These are phyloP conservation scores for Heteromeles arbutifolia DNA, from an alignment of 306 rosid species.

Conservation along the genomic window DNA sequence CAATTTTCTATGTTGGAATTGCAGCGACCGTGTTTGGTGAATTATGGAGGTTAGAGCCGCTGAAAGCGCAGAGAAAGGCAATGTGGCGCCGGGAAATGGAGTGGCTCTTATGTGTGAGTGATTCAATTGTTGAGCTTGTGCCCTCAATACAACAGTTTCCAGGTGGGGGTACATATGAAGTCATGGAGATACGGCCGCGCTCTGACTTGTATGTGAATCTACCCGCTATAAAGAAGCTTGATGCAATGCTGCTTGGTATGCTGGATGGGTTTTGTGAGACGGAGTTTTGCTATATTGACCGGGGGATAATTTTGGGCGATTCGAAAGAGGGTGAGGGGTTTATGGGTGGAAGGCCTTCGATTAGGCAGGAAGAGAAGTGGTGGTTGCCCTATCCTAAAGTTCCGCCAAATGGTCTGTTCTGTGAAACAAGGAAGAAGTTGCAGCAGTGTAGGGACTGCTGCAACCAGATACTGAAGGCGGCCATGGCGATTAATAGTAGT, in stretches of 20 bases:
- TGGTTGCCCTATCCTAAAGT: slow-evolving; percentile 96
- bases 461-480: slow-evolving; percentile 81
- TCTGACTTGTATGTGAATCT: slow-evolving; percentile 76
- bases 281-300: slow-evolving; percentile 70
- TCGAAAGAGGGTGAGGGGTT: slow-evolving; percentile 51
- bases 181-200: slow-evolving; percentile 74
- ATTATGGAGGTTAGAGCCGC: slow-evolving; percentile 86
- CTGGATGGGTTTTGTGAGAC: slow-evolving; percentile 77
- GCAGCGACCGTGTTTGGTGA: slow-evolving; percentile 93
- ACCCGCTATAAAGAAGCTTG: slow-evolving; percentile 86
- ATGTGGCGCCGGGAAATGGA: slow-evolving; percentile 97
- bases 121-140: slow-evolving; percentile 81
- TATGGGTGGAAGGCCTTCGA: slow-evolving; percentile 64
- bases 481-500: slow-evolving; percentile 80
- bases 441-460: slow-evolving; percentile 93
- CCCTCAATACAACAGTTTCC: slow-evolving; percentile 88
- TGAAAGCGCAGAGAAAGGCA: slow-evolving; percentile 63
- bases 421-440: slow-evolving; percentile 69
- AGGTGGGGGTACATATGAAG: slow-evolving; percentile 82
- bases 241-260: slow-evolving; percentile 71
- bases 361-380: slow-evolving; percentile 97
- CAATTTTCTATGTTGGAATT: slow-evolving; percentile 13
- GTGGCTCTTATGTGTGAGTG: slow-evolving; percentile 81
- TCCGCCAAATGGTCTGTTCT: slow-evolving; percentile 64
- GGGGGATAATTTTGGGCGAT: slow-evolving; percentile 57